Percentiles rank a stretch among this genome's conserved stretches.
Conservation (phyloP, 208 protist species). For the Acanthamoeba lenticulata region DNA sequence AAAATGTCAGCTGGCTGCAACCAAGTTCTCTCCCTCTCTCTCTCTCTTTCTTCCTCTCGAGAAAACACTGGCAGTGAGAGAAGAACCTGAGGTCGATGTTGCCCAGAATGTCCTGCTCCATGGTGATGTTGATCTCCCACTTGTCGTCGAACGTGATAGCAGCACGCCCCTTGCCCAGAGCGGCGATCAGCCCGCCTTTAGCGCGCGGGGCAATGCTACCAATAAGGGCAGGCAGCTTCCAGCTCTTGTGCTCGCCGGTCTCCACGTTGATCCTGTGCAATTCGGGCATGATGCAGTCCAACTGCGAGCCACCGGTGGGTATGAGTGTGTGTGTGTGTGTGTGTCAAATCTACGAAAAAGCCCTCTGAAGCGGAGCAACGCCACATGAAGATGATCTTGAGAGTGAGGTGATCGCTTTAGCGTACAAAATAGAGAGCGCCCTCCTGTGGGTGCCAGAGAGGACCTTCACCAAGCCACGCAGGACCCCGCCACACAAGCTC, state of each 20-base stretch:
- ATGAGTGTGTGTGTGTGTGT: not conserved
- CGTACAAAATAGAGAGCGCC: constrained; percentile 27
- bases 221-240: constrained; percentile 23
- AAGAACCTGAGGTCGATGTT: constrained; percentile 32
- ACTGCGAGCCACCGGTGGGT: not conserved
- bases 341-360: not conserved
- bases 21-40: no score
- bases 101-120: constrained; percentile 50
- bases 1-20: no score
- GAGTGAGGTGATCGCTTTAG: not conserved
- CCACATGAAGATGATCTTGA: not conserved
- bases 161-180: constrained; percentile 16
- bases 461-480: constrained; percentile 7
- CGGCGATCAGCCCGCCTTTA: constrained; percentile 19
- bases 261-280: not conserved
- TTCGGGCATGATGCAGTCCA: constrained; percentile 53
- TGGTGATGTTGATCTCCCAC: constrained; percentile 44
- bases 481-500: constrained; percentile 49
- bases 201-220: constrained; percentile 38
- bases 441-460: constrained; percentile 17
- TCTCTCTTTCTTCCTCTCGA: no score
- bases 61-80: not conserved
- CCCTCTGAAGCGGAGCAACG: not conserved
- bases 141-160: constrained; percentile 25
- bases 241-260: constrained; percentile 41